Conservation (phyloP, 1,139 yeast species). For the Pichia cactophila region DNA sequence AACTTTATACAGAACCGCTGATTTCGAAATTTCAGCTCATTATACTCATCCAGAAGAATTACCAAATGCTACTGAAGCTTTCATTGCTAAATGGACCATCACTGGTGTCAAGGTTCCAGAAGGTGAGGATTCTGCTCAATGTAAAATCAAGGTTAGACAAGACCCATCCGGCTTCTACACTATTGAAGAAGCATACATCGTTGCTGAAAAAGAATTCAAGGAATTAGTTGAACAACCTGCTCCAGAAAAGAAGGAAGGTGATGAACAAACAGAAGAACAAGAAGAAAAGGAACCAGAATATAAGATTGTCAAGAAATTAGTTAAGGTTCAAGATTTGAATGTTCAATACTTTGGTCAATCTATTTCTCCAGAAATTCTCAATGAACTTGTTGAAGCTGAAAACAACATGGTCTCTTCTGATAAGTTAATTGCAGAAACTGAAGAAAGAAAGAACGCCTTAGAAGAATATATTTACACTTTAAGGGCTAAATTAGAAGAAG, state of each 20-base stretch:
- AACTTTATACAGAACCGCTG: slow-evolving; percentile 86
- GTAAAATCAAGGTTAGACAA: slow-evolving; percentile 91
- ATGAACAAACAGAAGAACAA: slow-evolving; percentile 14
- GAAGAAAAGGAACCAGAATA: slow-evolving; percentile 63
- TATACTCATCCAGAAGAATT: slow-evolving; percentile 71
- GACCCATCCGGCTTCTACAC: slow-evolving; percentile 96
- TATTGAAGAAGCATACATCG: slow-evolving; percentile 90
- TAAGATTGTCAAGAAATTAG: slow-evolving; percentile 86
- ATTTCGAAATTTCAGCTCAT: slow-evolving; percentile 79
- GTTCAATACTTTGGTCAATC: slow-evolving; percentile 58
- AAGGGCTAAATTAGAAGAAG: slow-evolving; percentile 94
- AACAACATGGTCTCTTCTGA: slow-evolving; percentile 80
- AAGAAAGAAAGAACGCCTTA: slow-evolving; percentile 95
- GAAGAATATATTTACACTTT: slow-evolving; percentile 98
- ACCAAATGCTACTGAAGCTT: slow-evolving; percentile 60
- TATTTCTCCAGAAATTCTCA: slow-evolving; percentile 51
- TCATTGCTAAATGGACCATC: slow-evolving; percentile 79
- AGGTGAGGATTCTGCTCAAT: slow-evolving; percentile 73
- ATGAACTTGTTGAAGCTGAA: slow-evolving; percentile 70
- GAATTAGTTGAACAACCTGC: slow-evolving; percentile 68
- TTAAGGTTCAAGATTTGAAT: slow-evolving; percentile 76
- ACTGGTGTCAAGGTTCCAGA: slow-evolving; percentile 76
- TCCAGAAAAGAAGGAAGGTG: slow-evolving; percentile 34
- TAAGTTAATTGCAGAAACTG: slow-evolving; percentile 96
- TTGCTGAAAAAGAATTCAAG: slow-evolving; percentile 83